These are phyloP conservation scores for Candida anutae DNA, from an alignment of 1,139 yeast genomes.

Conservation along the genomic window DNA sequence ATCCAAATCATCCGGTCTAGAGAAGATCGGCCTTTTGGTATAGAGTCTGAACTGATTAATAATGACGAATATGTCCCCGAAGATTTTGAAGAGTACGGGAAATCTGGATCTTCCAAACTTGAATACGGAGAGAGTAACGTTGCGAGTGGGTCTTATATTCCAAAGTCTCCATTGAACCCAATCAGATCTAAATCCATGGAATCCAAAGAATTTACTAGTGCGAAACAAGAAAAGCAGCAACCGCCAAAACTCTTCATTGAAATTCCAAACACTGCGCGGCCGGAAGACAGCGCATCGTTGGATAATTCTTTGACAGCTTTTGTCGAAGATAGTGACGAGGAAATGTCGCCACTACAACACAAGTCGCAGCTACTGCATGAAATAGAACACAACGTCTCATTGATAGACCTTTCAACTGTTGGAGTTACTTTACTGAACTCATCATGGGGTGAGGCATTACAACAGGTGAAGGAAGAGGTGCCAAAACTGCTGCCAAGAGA, in stretches of 20 bases:
- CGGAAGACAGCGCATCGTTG: conserved; percentile 2
- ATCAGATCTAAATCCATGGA: conserved; percentile 6
- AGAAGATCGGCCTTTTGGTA: too few species aligned
- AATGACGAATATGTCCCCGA: too few species aligned
- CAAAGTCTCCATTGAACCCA: conserved; percentile 24
- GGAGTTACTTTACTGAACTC: conserved; percentile 20
- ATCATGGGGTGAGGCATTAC: conserved; percentile 22
- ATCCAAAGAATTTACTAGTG: background rate
- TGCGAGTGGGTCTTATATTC: conserved; percentile 22
- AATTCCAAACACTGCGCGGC: conserved; percentile 9
- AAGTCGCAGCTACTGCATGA: too few species aligned
- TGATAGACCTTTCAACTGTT: conserved; percentile 16
- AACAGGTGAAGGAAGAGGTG: conserved; percentile 9
- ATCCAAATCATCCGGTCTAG: conserved; percentile 10
- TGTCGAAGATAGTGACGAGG: conserved; percentile 4
- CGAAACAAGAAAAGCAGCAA: background rate
- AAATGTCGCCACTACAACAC: too few species aligned
- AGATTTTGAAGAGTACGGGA: too few species aligned
- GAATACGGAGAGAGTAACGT: background rate
- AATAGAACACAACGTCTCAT: conserved; percentile 8
- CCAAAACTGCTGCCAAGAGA: background rate
- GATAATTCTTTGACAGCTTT: conserved; percentile 2
- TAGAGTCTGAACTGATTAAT: conserved; percentile 4
- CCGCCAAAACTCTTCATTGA: conserved; percentile 15
- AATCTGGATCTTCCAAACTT: too few species aligned